A percentile compares a stretch with the other conserved stretches of the same genome.
These are phyloP conservation scores for Aquilaria yunnanensis DNA, from an alignment of 345 rosid species.

Conservation along the genomic window DNA sequence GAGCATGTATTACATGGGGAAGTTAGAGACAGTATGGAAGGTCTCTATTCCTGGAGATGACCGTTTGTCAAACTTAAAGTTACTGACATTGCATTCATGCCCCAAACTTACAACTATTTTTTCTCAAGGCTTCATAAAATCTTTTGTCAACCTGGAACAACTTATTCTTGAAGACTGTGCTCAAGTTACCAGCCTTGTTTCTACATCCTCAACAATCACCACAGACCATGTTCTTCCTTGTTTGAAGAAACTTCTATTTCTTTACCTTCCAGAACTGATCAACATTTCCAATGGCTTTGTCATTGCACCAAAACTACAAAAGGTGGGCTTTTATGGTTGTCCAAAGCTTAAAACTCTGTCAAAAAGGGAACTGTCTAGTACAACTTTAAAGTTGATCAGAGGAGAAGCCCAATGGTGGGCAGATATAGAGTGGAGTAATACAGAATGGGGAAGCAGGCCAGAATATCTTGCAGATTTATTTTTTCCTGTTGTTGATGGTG, in stretches of 20 bases:
- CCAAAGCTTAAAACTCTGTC: conserved; percentile 5
- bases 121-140: conserved; percentile 3
- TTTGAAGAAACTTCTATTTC: conserved; percentile 4
- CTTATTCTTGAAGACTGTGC: conserved; percentile 17
- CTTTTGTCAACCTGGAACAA: conserved; percentile 11
- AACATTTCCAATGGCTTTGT: conserved; percentile 1
- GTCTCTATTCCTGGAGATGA: conserved; percentile 1
- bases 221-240: not conserved
- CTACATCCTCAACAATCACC: not conserved
- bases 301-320: conserved; percentile 10
- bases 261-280: conserved; percentile 10
- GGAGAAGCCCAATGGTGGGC: conserved; percentile 12
- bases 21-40: conserved; percentile 11
- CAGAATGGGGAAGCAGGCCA: not conserved
- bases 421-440: not conserved
- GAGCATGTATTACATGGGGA: conserved; percentile 16
- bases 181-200: not conserved
- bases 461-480: not conserved
- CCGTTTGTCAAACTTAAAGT: conserved; percentile 18
- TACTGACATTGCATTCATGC: conserved; percentile 7
- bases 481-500: not conserved
- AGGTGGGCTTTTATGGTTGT: conserved; percentile 5
- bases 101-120: conserved; percentile 8
- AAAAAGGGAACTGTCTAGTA: not conserved
- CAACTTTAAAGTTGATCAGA: not conserved